These are phyloP conservation scores for Picea sitchensis DNA, from an alignment of 75 land plant species.

Conservation along the genomic window DNA sequence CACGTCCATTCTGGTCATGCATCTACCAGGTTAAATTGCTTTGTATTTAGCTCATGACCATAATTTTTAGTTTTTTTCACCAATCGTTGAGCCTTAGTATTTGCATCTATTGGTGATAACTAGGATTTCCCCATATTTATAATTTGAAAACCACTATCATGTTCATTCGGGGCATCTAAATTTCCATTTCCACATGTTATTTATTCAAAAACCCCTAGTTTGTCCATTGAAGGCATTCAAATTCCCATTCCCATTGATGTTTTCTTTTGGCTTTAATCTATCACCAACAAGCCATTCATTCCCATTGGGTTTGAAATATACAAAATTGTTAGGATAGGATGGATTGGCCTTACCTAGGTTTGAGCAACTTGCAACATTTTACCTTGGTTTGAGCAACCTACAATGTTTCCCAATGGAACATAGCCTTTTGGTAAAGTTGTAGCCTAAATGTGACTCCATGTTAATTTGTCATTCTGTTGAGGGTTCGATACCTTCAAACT, in stretches of 20 bases:
- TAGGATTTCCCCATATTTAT: conserved; percentile 13
- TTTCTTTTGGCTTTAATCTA: conserved; percentile 41
- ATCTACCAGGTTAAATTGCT: conserved; percentile 41
- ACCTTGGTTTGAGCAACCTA: conserved; percentile 4
- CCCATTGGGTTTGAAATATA: conserved; percentile 22
- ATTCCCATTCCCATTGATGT: conserved; percentile 33
- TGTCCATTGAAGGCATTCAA: conserved; percentile 55
- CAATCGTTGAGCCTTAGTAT: conserved; percentile 7
- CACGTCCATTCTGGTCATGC: not conserved
- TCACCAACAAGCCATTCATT: conserved; percentile 34
- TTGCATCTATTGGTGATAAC: conserved; percentile 20
- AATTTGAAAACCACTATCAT: too few species aligned
- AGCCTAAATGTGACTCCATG: conserved; percentile 1
- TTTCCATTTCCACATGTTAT: conserved; percentile 7
- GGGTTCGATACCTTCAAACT: too few species aligned
- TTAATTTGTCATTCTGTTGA: too few species aligned
- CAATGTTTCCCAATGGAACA: conserved; percentile 10
- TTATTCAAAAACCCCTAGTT: conserved; percentile 58
- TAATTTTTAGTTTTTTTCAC: not conserved
- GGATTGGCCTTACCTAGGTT: conserved; percentile 3
- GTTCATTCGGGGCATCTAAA: too few species aligned
- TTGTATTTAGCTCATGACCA: conserved; percentile 10
- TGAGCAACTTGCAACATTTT: not conserved
- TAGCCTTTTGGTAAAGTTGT: conserved; percentile 18
- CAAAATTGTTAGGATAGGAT: conserved; percentile 15